Percentiles rank a stretch among this genome's conserved stretches.
Conservation (phyloP, 228 moss, liverwort and hornwort genomes). For the Sphagnum magellanicum region DNA sequence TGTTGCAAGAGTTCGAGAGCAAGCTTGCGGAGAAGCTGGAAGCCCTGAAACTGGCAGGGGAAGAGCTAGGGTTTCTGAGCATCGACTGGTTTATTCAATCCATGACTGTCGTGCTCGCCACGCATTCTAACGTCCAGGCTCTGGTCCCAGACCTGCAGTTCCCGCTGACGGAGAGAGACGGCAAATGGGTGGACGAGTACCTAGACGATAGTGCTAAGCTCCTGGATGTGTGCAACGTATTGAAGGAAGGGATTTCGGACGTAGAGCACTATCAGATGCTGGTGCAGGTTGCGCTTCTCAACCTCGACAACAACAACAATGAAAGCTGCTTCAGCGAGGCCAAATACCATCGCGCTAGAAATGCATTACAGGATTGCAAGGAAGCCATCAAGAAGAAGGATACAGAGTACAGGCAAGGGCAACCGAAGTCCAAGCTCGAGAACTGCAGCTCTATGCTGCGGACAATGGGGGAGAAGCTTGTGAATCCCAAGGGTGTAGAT, state of each 20-base stretch:
- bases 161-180: constrained; percentile 21
- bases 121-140: constrained; percentile 31
- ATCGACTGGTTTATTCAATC: constrained; percentile 29
- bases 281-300: constrained; percentile 32
- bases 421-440: constrained; percentile 34
- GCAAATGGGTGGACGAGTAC: constrained; percentile 40
- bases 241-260: constrained; percentile 29
- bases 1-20: constrained; percentile 27
- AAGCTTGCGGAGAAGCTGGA: constrained; percentile 26
- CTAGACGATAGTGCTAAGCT: constrained; percentile 43
- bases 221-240: constrained; percentile 36
- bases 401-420: constrained; percentile 31
- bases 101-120: constrained; percentile 35
- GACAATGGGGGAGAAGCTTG: constrained; percentile 39
- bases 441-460: constrained; percentile 45
- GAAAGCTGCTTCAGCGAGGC: constrained; percentile 16
- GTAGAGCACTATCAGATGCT: constrained; percentile 43
- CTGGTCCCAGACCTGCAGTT: constrained; percentile 37
- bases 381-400: constrained; percentile 38
- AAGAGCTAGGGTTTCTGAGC: constrained; percentile 25
- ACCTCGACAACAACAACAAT: constrained; percentile 13
- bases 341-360: constrained; percentile 28
- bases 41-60: constrained; percentile 15
- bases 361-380: constrained; percentile 27
- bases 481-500: constrained; percentile 29